phyloP scores from a whole-genome alignment of 768 basidiomycete species.

The Mycena floridula region DNA sequence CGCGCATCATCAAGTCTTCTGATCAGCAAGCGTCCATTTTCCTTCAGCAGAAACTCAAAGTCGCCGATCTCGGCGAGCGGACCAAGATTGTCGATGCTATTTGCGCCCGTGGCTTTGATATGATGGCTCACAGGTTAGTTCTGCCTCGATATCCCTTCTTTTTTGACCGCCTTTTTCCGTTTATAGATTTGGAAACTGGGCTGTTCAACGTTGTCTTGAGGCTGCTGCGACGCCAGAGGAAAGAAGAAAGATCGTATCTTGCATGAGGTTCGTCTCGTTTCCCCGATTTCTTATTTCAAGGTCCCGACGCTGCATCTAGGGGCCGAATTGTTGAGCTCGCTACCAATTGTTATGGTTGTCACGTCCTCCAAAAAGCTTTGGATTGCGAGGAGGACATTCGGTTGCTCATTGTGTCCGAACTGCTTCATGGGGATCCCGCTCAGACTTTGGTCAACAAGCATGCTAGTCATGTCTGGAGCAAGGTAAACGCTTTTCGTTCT shows the following conservation, averaged over 20 bases:
- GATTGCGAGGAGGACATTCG: slow-evolving; percentile 88
- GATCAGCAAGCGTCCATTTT: slow-evolving; percentile 91
- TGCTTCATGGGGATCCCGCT: slow-evolving; percentile 78
- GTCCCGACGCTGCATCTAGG: slow-evolving; percentile 27
- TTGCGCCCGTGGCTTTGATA: slow-evolving; percentile 77
- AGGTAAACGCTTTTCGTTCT: slow-evolving; percentile 36
- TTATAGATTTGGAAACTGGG: slow-evolving; percentile 86
- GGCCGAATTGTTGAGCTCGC: slow-evolving; percentile 83
- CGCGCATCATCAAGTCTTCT: slow-evolving; percentile 82
- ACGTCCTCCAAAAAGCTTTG: slow-evolving; percentile 84
- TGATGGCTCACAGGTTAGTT: slow-evolving; percentile 77
- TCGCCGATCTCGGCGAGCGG: slow-evolving; percentile 71
- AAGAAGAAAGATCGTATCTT: slow-evolving; percentile 73
- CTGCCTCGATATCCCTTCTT: background rate
- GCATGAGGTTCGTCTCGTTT: slow-evolving; percentile 62
- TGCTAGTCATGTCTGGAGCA: slow-evolving; percentile 90
- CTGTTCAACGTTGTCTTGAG: slow-evolving; percentile 82
- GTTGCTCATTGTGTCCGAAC: slow-evolving; percentile 76
- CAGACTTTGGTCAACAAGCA: slow-evolving; percentile 87
- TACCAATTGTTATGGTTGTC: slow-evolving; percentile 85
- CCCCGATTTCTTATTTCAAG: slow-evolving; percentile 1
- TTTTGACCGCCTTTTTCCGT: slow-evolving; percentile 4
- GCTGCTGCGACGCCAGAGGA: slow-evolving; percentile 72
- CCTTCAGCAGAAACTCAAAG: slow-evolving; percentile 85
- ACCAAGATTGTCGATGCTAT: slow-evolving; percentile 85